Evolutionary conservation across 345 rosid genomes (phyloP), one percentile per base, ranked within the genome.

Genomic region (Toxicodendron radicans): DNA sequence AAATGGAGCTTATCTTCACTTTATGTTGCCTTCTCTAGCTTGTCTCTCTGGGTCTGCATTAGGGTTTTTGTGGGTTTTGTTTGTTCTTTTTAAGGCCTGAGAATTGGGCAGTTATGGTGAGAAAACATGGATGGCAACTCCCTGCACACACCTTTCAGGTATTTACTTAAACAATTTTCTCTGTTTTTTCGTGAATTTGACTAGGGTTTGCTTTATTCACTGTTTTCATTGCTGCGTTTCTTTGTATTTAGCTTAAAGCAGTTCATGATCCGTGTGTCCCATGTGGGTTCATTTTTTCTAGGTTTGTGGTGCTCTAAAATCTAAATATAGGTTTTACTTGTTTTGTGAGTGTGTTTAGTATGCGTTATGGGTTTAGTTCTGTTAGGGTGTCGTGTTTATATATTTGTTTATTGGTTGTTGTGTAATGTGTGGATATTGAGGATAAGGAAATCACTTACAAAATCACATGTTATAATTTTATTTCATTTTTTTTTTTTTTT

Each of bases 91-190:
- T 75, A 24, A 45, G 60, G 69, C 72, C 68, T 73, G 75, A 58
- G 70, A 72, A 53, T 60, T 63, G 62, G 32, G 75, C 24, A 86
- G 90, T 49, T 58, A 92, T 95, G 99, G 94, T 81, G 89, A 90
- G 99, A 82, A 92, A 90, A 80, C 98, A 95, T 83, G 99, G 99
- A 66, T 95, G 98, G 99, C 94, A 95, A 76, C 87, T 95, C 10
- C 99, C 99, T 23, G 99, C 99, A 14, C 99, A 95, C 79, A 91
- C 94, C 59, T 89, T 91, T 46, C 98, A 95, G 98, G 99, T 91
- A 79, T 24, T 24, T 18, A 45, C 12, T 2, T 1, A 46, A 10
- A 57, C 45, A 45, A 12, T 38, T 67, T 52, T 56, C 38, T 16
- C 11, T 79, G 12, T 59, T 65, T 68, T 66, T 16, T 3, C 33